Base-by-base conservation (phyloP, 2,329 filamentous ascomycete genomes). In the Paraphoma sp. region DNA sequence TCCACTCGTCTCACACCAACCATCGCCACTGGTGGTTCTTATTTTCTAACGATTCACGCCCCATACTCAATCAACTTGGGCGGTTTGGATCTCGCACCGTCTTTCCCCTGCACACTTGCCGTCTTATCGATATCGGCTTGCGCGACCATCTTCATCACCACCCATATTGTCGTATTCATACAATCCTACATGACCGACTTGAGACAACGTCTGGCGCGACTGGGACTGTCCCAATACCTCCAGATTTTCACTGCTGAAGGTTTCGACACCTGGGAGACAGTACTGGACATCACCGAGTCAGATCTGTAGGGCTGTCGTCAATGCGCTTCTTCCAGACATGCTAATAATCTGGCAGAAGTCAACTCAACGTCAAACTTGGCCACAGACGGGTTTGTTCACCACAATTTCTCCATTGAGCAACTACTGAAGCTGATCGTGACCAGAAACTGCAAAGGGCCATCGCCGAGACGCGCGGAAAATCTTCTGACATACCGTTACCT, bases 391-490 rank as follows among this genome's bases (percentile, higher is more conserved):
- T 92, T 86, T 70, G 87, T 76, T 44, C 1, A 3, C 12, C 12
- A 14, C 8, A 10, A 18, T 23, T 42, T 16, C 10, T 33, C 16
- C 29, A 28, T 42, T 16, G 14, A 12, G 47, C 45, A 36, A 29
- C 11, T 40, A 36, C 54, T 66, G 52, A 68, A 10, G 16, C 38
- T 29, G 6, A 36, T 36, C 10, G 6, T 14, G 14, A 6, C 2
- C 63, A 92, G 89, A 92, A 92, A 83, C 82, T 95, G n/a, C 91
- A 95, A 79, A 83, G 91, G 59, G 89, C 89, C 48, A 94, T 95
- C 70, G 90, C 90, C 57, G 90, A 92, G 67, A 87, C 86, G 17
- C 83, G 89, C 72, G 88, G 89, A 63, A 74, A 64, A 65, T 75
- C 63, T 63, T 65, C 74, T 70, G 71, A 74, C 67, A 63, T 71